phyloP scores from a whole-genome alignment of 2,329 filamentous ascomycete genomes.

The Venturia pyrina region DNA sequence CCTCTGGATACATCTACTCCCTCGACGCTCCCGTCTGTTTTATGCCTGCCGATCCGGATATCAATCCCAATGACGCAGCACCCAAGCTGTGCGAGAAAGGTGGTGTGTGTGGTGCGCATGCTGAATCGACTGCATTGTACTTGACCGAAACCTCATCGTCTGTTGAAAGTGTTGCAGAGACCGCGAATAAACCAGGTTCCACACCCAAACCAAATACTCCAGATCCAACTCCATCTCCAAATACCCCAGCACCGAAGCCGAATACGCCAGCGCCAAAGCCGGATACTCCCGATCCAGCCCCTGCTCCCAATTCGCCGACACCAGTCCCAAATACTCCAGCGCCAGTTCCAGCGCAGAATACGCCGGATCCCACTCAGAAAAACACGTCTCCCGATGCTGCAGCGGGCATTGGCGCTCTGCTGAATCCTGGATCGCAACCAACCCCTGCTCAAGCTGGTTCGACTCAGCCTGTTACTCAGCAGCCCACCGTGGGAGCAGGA shows the following conservation, averaged over 20 bases:
- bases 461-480: neutral
- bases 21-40: neutral
- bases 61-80: slow-evolving; percentile 4
- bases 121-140: neutral
- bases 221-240: neutral
- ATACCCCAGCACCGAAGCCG: neutral
- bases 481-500: neutral
- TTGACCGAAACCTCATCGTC: slow-evolving; percentile 1
- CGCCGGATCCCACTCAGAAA: neutral
- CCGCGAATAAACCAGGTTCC: neutral
- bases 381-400: neutral
- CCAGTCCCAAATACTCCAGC: neutral
- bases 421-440: neutral
- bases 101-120: neutral
- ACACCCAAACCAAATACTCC: neutral
- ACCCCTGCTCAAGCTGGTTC: neutral
- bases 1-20: neutral
- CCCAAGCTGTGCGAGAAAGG: neutral
- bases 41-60: neutral
- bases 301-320: neutral
- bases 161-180: neutral
- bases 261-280: neutral
- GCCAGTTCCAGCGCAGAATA: neutral
- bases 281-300: neutral
- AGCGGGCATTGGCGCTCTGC: neutral